These are phyloP conservation scores for Coriolopsis trogii DNA, from an alignment of 1,284 basidiomycete species.

Conservation along the genomic window DNA sequence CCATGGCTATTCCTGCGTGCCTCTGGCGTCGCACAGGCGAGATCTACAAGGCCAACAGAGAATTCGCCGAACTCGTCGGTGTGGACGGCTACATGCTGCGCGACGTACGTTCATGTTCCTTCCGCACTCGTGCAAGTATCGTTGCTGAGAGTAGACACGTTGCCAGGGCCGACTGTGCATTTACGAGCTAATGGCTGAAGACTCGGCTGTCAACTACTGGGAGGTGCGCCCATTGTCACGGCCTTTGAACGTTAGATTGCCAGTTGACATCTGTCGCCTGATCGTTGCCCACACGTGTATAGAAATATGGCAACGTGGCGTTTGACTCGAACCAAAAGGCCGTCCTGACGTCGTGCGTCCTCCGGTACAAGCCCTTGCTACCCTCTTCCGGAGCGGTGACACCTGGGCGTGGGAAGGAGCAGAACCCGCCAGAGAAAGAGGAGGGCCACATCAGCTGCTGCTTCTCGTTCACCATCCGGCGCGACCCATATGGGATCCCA, in stretches of 20 bases:
- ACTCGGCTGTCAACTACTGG: constrained; percentile 97
- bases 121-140: constrained; percentile 24
- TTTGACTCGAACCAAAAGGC: constrained; percentile 90
- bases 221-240: constrained; percentile 59
- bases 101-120: constrained; percentile 54
- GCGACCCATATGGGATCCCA: constrained; percentile 92
- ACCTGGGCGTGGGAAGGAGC: constrained; percentile 30
- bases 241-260: neutral
- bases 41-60: constrained; percentile 97
- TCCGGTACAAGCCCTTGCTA: constrained; percentile 74
- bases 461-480: constrained; percentile 93
- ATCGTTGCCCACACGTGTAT: constrained; percentile 1
- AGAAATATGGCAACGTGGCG: constrained; percentile 95
- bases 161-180: constrained; percentile 87
- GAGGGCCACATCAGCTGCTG: constrained; percentile 88
- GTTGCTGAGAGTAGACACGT: neutral
- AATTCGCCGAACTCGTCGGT: constrained; percentile 89
- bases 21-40: constrained; percentile 97
- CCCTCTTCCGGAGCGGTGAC: constrained; percentile 34
- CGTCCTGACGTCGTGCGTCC: constrained; percentile 90
- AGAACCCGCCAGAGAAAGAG: constrained; percentile 46
- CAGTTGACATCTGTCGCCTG: neutral
- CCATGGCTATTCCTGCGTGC: constrained; percentile 96
- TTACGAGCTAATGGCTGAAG: constrained; percentile 97
- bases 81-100: constrained; percentile 82